Base-by-base conservation (phyloP, 352 stramenopile genomes). In the Discostella stelligera region DNA sequence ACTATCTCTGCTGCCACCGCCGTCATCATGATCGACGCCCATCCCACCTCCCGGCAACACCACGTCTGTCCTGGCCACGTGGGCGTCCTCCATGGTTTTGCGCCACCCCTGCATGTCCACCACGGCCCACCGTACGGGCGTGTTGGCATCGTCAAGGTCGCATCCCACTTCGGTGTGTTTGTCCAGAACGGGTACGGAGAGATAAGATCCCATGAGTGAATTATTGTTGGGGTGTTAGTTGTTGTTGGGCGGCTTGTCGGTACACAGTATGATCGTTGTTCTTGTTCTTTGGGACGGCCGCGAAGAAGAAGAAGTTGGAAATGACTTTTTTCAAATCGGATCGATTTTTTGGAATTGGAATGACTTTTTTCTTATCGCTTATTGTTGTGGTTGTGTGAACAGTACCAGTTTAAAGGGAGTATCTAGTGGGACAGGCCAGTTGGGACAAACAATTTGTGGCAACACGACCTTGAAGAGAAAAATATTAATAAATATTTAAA, bases 51-150 rank as follows among this genome's bases (percentile, higher is more conserved):
- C 27, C 0, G 66, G 71, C n/a, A 83, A 44, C 1, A 52, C 11
- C 37, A 91, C 74, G 27, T 85, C 72, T 0, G 84, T 90, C 21
- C 75, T 58, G 8, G 87, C 83, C 2, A 93, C 73, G 65, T 94
- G 90, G 14, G 90, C 81, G 71, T 94, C 90, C 76, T 94, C 89
- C 89, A 94, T 94, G 48, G 61, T 79, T 55, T 93, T 93, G 62
- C 89, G 76, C 89, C 89, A 94, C 14, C 89, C 89, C 67, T 94
- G 89, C 89, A 94, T 94, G 69, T 92, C 87, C 0, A 90, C 82
- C 0, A 91, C 81, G 54, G 71, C 78, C 86, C 86, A 94, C 55
- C 70, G 60, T 8, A 89, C 67, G 10, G 89, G 80, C 0, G 64
- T 54, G n/a, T 70, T 39, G 3, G 59, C 25, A 30, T 79, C 80